A percentile compares a stretch with the other conserved stretches of the same genome.
Evolutionary conservation across 345 rosid genomes (phyloP).

Genomic region (Clausena lansium): DNA sequence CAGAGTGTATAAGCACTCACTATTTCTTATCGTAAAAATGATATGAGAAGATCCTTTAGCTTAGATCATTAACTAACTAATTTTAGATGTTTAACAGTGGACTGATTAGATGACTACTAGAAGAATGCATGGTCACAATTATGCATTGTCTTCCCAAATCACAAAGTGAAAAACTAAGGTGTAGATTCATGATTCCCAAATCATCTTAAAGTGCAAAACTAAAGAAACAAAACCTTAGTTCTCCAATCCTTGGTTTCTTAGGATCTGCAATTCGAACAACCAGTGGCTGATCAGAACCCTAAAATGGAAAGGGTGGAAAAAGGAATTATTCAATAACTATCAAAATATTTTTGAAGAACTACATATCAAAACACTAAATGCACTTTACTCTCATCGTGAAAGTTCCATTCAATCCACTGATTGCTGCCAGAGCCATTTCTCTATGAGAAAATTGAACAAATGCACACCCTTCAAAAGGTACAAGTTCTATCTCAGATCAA

Average conservation of each 20-base stretch:
- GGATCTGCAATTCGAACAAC: slow-evolving; percentile 80
- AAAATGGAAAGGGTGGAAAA: slow-evolving; percentile 19
- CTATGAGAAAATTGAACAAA: slow-evolving; percentile 69
- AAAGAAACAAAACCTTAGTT: slow-evolving; percentile 53
- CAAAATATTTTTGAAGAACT: slow-evolving; percentile 13
- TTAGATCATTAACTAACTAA: neutral
- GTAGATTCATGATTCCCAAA: neutral
- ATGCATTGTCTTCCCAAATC: neutral
- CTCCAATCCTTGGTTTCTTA: slow-evolving; percentile 62
- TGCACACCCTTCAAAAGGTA: slow-evolving; percentile 63
- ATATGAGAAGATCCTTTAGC: neutral
- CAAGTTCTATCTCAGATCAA: slow-evolving; percentile 21
- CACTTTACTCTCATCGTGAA: slow-evolving; percentile 70
- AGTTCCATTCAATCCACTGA: slow-evolving; percentile 65
- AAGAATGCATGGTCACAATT: neutral
- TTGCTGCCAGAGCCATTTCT: slow-evolving; percentile 88
- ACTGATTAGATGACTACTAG: neutral
- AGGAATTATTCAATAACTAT: slow-evolving; percentile 11
- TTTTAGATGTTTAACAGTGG: neutral
- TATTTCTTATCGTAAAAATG: neutral
- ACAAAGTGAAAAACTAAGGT: neutral
- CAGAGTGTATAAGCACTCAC: slow-evolving; percentile 5
- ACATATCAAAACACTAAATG: slow-evolving; percentile 14
- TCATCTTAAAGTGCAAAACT: slow-evolving; percentile 7
- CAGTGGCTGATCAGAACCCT: slow-evolving; percentile 90